A percentile compares a stretch with the other conserved stretches of the same genome.
phyloP scores from a whole-genome alignment of 139 green algal species.

The Trebouxia sp. region DNA sequence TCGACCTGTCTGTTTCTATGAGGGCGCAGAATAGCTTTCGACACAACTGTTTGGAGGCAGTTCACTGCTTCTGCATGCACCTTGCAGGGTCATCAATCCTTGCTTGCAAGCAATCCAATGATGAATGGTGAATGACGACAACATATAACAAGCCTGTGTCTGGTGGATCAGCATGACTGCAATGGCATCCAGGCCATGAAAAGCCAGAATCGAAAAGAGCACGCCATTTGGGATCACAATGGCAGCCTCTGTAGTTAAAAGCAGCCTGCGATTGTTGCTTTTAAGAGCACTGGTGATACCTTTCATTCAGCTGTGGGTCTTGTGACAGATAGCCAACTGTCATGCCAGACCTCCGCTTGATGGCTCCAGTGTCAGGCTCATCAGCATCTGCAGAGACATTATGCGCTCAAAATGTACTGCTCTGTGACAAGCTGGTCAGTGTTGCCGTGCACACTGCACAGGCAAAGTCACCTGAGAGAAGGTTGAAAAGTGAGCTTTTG shows the following conservation, averaged over 20 bases:
- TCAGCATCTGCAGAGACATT: constrained; percentile 41
- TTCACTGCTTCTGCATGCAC: too few relatives aligned
- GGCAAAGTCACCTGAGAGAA: constrained; percentile 53
- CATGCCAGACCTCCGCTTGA: constrained; percentile 35
- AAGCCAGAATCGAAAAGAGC: neutral
- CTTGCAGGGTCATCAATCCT: too few relatives aligned
- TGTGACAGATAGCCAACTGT: constrained; percentile 61
- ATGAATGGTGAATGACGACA: too few relatives aligned
- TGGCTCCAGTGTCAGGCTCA: constrained; percentile 42
- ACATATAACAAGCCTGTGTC: too few relatives aligned
- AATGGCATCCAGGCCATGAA: too few relatives aligned
- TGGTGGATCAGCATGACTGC: too few relatives aligned
- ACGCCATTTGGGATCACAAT: neutral
- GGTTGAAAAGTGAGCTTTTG: constrained; percentile 73
- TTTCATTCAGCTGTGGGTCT: constrained; percentile 44
- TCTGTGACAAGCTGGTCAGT: neutral
- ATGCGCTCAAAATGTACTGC: neutral
- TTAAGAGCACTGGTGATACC: neutral
- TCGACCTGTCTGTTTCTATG: too few relatives aligned
- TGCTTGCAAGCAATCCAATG: too few relatives aligned
- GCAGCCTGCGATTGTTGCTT: neutral
- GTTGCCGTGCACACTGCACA: neutral
- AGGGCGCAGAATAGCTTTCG: too few relatives aligned
- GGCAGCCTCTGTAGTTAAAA: neutral
- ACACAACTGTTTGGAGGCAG: too few relatives aligned